Evolutionary conservation across 2,329 filamentous ascomycete species (phyloP), one percentile per base, ranked within the genome.

Genomic region (Penicillium sp.): DNA sequence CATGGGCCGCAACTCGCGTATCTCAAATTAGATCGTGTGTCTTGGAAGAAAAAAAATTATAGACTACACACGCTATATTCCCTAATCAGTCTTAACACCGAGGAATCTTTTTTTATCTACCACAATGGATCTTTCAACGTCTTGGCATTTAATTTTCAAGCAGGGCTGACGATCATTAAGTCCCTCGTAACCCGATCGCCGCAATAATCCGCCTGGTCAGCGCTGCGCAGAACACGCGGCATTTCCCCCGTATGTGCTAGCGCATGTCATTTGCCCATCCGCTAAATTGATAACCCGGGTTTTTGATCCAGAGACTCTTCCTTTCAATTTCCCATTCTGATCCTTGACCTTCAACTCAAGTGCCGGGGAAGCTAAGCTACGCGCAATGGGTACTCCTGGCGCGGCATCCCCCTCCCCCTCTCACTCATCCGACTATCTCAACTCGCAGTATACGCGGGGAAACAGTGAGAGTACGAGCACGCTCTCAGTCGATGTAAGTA

Each of bases 161-260:
- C 25, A 33, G 14, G n/a, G 33, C 7, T 23, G 29, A 11, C 29
- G 45, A 33, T 48, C 27, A 48, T 26, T 15, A n/a, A 37, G 33
- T 37, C 33, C 31, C 14, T 14, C 45, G 26, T 48, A 48, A 22
- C 18, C 31, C 20, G 45, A 48, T 48, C 45, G 45, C 20, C 45
- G 29, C 33, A 20, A 14, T 23, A 25, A 37, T 48, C 18, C 29
- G 18, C 43, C 44, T 15, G 20, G 44, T 35, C 44, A 23, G 27
- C 20, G 15, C 20, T 40, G 45, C 29, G 11, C 46, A 49, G 46
- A 49, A 49, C 46, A 49, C 46, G 46, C 46, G 46, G 46, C 46
- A 40, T 27, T 40, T 40, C 22, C 31, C 18, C 33, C 33, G 46
- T 40, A 26, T 49, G 46, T 40, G 20, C 35, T 49, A 49, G 46